These are phyloP conservation scores for Paecilomyces variotii DNA, from an alignment of 2,329 filamentous ascomycete species.

Conservation along the genomic window DNA sequence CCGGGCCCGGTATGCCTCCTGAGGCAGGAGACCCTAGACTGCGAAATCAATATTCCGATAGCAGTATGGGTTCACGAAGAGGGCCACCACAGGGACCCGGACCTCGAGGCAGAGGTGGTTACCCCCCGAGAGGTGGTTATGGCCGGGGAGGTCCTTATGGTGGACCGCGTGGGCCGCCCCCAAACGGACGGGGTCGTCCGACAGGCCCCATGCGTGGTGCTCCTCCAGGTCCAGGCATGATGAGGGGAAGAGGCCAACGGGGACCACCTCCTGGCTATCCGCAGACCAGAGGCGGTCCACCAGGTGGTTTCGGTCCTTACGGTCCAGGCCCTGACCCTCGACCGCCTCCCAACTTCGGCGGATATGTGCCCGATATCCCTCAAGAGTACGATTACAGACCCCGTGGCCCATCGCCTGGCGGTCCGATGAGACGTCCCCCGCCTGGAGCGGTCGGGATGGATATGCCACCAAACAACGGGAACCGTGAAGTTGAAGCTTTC, in stretches of 20 bases:
- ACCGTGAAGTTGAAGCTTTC: conserved; percentile 55
- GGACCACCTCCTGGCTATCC: conserved; percentile 46
- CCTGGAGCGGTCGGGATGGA: conserved; percentile 27
- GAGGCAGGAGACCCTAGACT: conserved; percentile 36
- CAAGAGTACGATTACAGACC: conserved; percentile 19
- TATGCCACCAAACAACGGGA: conserved; percentile 25
- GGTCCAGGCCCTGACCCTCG: conserved; percentile 17
- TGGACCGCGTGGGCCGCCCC: conserved; percentile 24
- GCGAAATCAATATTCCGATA: conserved; percentile 40
- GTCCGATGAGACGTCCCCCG: conserved; percentile 20
- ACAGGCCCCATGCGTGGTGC: conserved; percentile 27
- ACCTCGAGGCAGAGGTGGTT: conserved; percentile 51
- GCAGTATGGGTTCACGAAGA: conserved; percentile 36
- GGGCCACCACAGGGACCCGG: conserved; percentile 38
- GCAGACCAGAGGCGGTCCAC: conserved; percentile 32
- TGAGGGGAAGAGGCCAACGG: conserved; percentile 35
- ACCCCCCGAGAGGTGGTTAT: conserved; percentile 39
- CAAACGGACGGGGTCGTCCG: conserved; percentile 37
- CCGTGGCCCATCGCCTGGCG: conserved; percentile 14
- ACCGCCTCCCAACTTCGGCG: conserved; percentile 17
- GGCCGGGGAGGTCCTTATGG: conserved; percentile 34
- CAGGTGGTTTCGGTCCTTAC: conserved; percentile 25
- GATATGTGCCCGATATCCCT: conserved; percentile 26
- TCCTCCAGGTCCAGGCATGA: conserved; percentile 33
- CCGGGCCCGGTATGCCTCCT: conserved; percentile 27